Evolutionary conservation across 495 filamentous ascomycete genomes (phyloP).

Genomic region (Aspergillus indologenus): DNA sequence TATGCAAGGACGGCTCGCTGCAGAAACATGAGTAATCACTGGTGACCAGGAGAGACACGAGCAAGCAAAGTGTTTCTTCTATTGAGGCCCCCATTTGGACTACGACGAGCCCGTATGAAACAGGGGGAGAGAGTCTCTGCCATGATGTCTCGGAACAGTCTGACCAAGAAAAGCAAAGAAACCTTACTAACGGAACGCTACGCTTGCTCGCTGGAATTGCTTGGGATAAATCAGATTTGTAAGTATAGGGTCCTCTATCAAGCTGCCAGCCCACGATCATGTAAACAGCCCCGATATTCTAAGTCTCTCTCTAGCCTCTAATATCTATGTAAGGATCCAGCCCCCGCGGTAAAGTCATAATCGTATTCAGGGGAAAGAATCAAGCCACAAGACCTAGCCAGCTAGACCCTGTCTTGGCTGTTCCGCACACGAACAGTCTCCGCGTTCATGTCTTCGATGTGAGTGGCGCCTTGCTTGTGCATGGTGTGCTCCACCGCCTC

Average conservation of each 20-base stretch:
- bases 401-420: constrained; percentile 11
- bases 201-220: not conserved
- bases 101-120: not conserved
- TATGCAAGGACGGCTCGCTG: not conserved
- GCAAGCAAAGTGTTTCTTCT: not conserved
- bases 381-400: not conserved
- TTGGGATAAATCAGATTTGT: not conserved
- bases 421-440: constrained; percentile 4
- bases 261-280: not conserved
- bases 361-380: not conserved
- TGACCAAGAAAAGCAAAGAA: not conserved
- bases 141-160: not conserved
- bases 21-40: not conserved
- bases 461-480: constrained; percentile 30
- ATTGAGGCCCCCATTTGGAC: not conserved
- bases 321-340: not conserved
- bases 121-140: not conserved
- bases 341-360: not conserved
- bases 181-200: not conserved
- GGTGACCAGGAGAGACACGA: not conserved
- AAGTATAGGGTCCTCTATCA: not conserved
- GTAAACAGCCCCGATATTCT: not conserved
- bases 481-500: constrained; percentile 44
- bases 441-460: constrained; percentile 28
- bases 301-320: not conserved